A percentile compares a stretch with the other conserved stretches of the same genome.
Conservation (phyloP, 345 rosid genomes). For the Mercurialis annua region DNA sequence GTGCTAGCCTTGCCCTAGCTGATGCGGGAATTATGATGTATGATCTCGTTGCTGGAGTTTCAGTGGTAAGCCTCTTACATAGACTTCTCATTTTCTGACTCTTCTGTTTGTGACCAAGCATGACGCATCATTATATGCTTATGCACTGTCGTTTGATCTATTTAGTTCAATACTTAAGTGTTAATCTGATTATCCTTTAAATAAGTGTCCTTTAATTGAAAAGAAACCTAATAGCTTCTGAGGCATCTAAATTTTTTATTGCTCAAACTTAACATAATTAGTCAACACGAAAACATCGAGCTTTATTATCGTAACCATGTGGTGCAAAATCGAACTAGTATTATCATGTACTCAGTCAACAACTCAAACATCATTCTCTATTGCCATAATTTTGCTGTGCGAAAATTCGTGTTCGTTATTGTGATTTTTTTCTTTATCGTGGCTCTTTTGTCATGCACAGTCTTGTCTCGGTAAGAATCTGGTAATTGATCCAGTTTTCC, state of each 20-base stretch:
- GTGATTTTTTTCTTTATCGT: too few species aligned
- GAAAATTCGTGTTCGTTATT: too few species aligned
- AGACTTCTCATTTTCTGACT: background rate
- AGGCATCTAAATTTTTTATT: background rate
- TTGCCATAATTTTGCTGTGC: background rate
- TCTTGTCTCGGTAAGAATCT: constrained; percentile 74
- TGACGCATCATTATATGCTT: background rate
- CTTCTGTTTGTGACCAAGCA: constrained; percentile 1
- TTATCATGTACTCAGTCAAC: background rate
- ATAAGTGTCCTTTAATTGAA: background rate
- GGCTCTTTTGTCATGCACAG: constrained; percentile 40
- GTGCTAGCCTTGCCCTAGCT: constrained; percentile 96
- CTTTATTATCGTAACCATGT: too few species aligned
- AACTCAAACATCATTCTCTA: background rate
- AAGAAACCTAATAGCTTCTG: background rate
- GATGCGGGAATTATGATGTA: constrained; percentile 96
- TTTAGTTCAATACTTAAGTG: background rate
- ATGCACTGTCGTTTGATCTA: background rate
- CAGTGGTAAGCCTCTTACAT: constrained; percentile 57
- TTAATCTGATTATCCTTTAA: background rate
- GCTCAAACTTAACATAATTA: too few species aligned
- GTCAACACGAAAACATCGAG: too few species aligned
- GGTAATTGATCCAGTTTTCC: constrained; percentile 71
- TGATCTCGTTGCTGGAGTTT: constrained; percentile 88
- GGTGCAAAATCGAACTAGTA: background rate